phyloP scores from a whole-genome alignment of 768 basidiomycete genomes.

The Trametes coccinea region DNA sequence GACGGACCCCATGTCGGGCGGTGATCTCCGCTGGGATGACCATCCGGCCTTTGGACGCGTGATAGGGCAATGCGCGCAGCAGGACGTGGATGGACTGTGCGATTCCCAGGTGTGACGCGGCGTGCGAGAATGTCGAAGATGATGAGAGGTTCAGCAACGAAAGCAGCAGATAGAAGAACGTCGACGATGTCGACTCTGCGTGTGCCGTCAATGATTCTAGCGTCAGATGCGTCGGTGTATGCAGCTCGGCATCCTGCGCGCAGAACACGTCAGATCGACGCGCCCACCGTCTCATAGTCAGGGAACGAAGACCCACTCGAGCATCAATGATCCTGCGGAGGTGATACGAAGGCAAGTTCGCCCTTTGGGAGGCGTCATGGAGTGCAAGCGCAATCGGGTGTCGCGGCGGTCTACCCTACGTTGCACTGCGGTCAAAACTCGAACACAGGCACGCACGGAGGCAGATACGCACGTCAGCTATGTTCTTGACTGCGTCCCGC shows the following conservation, averaged over 20 bases:
- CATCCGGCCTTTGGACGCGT: slow-evolving; percentile 68
- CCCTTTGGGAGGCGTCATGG: slow-evolving; percentile 49
- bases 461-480: slow-evolving; percentile 54
- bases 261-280: slow-evolving; percentile 13
- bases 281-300: slow-evolving; percentile 13
- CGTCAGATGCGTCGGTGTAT: slow-evolving; percentile 64
- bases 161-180: slow-evolving; percentile 73
- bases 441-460: neutral
- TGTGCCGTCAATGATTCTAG: slow-evolving; percentile 67
- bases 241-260: slow-evolving; percentile 40
- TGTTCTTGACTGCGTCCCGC: slow-evolving; percentile 73
- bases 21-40: slow-evolving; percentile 83
- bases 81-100: slow-evolving; percentile 72
- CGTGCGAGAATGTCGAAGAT: slow-evolving; percentile 60
- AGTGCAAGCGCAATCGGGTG: slow-evolving; percentile 83
- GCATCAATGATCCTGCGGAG: slow-evolving; percentile 84
- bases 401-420: slow-evolving; percentile 70
- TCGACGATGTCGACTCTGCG: slow-evolving; percentile 80
- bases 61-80: slow-evolving; percentile 75
- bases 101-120: slow-evolving; percentile 78
- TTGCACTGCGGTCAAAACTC: slow-evolving; percentile 22
- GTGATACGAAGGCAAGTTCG: slow-evolving; percentile 68
- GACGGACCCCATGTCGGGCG: slow-evolving; percentile 71
- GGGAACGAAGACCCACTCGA: slow-evolving; percentile 51
- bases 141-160: slow-evolving; percentile 62